These are phyloP conservation scores for Mucor racemosus DNA, from an alignment of 371 early-diverging fungal species.

Conservation along the genomic window DNA sequence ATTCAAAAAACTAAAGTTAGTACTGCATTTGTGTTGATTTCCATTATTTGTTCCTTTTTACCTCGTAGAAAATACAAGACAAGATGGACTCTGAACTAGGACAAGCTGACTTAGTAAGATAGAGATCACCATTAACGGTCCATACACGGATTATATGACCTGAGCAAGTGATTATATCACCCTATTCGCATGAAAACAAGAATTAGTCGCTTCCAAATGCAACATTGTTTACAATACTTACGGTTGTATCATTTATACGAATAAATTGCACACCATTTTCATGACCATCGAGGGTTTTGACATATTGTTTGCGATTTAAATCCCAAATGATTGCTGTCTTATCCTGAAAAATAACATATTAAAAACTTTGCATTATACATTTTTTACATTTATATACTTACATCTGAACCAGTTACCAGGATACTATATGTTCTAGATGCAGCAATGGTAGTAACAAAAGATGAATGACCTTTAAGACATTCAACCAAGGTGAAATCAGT, in stretches of 20 bases:
- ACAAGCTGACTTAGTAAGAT: slow-evolving; percentile 59
- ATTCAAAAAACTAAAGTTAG: background rate
- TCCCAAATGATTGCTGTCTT: slow-evolving; percentile 79
- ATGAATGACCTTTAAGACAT: slow-evolving; percentile 72
- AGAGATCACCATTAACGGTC: slow-evolving; percentile 77
- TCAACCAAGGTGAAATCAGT: slow-evolving; percentile 58
- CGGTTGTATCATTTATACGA: slow-evolving; percentile 64
- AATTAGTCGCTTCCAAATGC: too few species aligned
- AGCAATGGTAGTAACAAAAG: slow-evolving; percentile 59
- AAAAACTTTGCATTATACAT: background rate
- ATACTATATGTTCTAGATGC: slow-evolving; percentile 72
- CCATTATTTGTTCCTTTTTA: slow-evolving; percentile 15
- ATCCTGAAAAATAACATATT: slow-evolving; percentile 49
- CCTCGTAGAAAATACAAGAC: slow-evolving; percentile 64
- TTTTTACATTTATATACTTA: slow-evolving; percentile 17
- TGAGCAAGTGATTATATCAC: slow-evolving; percentile 75
- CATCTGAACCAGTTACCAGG: slow-evolving; percentile 71
- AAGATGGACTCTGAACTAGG: slow-evolving; percentile 63
- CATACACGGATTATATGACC: slow-evolving; percentile 65
- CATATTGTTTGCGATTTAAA: slow-evolving; percentile 70
- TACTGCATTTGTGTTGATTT: background rate
- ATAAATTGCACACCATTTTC: slow-evolving; percentile 63
- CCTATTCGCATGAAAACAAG: slow-evolving; percentile 31
- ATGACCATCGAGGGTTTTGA: slow-evolving; percentile 62
- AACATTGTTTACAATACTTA: slow-evolving; percentile 21